phyloP scores from a whole-genome alignment of 2,329 filamentous ascomycete species.

The Verticillium isaacii region DNA sequence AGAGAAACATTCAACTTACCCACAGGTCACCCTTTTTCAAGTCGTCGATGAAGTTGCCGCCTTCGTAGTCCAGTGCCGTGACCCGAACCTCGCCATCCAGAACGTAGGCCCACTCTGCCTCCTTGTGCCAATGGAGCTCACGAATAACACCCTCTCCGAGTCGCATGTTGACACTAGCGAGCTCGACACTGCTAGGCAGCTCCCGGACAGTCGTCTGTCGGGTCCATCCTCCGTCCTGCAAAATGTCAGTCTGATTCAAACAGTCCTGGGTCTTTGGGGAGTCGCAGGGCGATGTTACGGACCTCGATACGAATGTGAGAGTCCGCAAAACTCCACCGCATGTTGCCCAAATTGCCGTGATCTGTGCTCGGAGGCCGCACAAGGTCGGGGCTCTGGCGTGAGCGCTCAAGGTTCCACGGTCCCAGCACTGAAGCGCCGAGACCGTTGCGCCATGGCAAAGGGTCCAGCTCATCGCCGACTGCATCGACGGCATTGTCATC shows the following conservation, averaged over 20 bases:
- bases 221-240: constrained; percentile 70
- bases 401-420: constrained; percentile 63
- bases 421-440: constrained; percentile 63
- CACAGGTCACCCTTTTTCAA: constrained; percentile 71
- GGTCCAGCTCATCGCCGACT: constrained; percentile 53
- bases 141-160: constrained; percentile 68
- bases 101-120: constrained; percentile 74
- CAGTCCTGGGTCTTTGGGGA: background rate
- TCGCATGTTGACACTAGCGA: constrained; percentile 75
- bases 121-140: constrained; percentile 77
- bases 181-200: constrained; percentile 59
- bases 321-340: constrained; percentile 68
- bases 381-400: constrained; percentile 66
- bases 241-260: background rate
- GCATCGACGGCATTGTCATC: constrained; percentile 60
- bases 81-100: constrained; percentile 66
- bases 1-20: background rate
- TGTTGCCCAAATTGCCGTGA: constrained; percentile 63
- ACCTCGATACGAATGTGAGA: constrained; percentile 61
- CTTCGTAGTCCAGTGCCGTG: constrained; percentile 69
- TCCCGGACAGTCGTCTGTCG: constrained; percentile 66
- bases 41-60: constrained; percentile 73
- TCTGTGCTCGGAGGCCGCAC: constrained; percentile 70
- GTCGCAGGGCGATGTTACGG: constrained; percentile 11
- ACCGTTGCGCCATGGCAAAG: constrained; percentile 60